Evolutionary conservation across 352 stramenopile species (phyloP), one percentile per base, ranked within the genome.

Genomic region (Phytophthora aleatoria): DNA sequence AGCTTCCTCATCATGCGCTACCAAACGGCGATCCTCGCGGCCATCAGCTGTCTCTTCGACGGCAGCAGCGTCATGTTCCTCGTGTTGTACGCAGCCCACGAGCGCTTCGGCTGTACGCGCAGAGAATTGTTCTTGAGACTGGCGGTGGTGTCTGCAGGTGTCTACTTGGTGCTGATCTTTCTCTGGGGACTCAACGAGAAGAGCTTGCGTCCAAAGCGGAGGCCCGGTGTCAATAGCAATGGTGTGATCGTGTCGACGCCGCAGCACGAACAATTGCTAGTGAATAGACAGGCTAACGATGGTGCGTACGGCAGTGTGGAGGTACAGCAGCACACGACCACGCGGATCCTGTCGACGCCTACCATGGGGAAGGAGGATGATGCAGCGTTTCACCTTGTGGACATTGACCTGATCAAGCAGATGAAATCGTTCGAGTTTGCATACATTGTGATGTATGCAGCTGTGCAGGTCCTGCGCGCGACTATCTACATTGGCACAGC

Each of bases 401-500:
- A 93, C 36, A 72, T 89, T 33, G 52, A 70, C 0, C 71, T 95
- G 20, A 39, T 28, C 27, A 85, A 84, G 48, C 87, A 95, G 69
- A 70, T 94, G 24, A 69, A 65, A 27, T 91, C 84, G 50, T 91
- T 94, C 42, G 86, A 94, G 67, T 96, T 95, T 44, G 76, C 54
- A 4, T 96, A 81, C 54, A 83, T 96, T 26, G 64, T 92, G 50
- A 50, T 78, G 16, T 94, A 90, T 69, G 83, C 85, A 9, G 69
- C 76, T 9, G 58, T 92, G 5, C 86, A 96, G 41, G 81, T 95
- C 36, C 69, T 96, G 24, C 87, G 87, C 7, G 81, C 86, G 2
- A 95, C 79, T 11, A 69, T 94, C 27, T 96, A 92, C 71, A 95
- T 96, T 56, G 88, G 88, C 56, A 93, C 88, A 50, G 81, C 83